Percentiles rank a stretch among this genome's conserved stretches.
Evolutionary conservation across 306 rosid species (phyloP).

Genomic region (Cicer yamashitae): DNA sequence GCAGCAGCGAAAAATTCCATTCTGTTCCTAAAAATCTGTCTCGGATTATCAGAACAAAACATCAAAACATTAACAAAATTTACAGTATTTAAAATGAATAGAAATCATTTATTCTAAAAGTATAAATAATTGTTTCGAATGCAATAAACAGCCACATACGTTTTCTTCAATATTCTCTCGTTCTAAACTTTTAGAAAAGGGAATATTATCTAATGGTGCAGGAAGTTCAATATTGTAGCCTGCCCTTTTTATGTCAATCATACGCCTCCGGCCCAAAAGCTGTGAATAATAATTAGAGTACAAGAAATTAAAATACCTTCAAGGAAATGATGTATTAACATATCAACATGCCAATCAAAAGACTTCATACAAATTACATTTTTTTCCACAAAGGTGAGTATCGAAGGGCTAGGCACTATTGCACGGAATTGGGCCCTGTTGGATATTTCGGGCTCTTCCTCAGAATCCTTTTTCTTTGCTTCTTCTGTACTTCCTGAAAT

Average conservation of each 20-base stretch:
- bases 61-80: constrained; percentile 29
- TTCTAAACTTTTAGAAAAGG: constrained; percentile 68
- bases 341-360: constrained; percentile 43
- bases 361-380: constrained; percentile 76
- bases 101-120: constrained; percentile 4
- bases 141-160: constrained; percentile 55
- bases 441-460: constrained; percentile 66
- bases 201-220: constrained; percentile 87
- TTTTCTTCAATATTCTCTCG: constrained; percentile 83
- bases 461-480: constrained; percentile 59
- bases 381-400: constrained; percentile 86
- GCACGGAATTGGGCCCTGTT: constrained; percentile 87
- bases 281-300: constrained; percentile 47
- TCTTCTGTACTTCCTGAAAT: constrained; percentile 59
- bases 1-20: constrained; percentile 95
- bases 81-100: constrained; percentile 5
- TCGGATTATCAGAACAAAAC: constrained; percentile 33
- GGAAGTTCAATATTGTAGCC: constrained; percentile 93
- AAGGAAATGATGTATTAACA: constrained; percentile 27
- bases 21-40: constrained; percentile 77
- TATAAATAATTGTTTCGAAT: constrained; percentile 11
- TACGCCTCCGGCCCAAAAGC: constrained; percentile 87
- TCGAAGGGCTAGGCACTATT: constrained; percentile 85
- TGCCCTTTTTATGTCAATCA: constrained; percentile 80
- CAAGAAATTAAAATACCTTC: constrained; percentile 39